These are phyloP conservation scores for Pseudozyma tsukubaensis DNA, from an alignment of 1,284 basidiomycete genomes.

Conservation along the genomic window DNA sequence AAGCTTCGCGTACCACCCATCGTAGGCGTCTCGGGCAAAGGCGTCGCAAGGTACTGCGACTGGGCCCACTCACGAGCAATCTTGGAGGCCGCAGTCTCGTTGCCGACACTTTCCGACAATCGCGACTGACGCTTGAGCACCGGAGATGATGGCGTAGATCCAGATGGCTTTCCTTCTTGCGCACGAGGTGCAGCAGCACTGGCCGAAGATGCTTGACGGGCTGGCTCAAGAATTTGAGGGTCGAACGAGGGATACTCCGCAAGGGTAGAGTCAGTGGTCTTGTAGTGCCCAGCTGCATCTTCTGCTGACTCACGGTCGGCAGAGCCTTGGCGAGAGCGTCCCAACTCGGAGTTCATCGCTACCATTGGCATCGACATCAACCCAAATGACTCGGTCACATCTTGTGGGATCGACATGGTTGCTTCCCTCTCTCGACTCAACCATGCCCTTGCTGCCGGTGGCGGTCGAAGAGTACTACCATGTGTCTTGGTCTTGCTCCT, in stretches of 20 bases:
- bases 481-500: neutral
- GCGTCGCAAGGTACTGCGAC: constrained; percentile 24
- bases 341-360: neutral
- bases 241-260: constrained; percentile 33
- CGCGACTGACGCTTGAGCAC: constrained; percentile 20
- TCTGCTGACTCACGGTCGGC: constrained; percentile 6
- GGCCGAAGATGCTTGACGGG: neutral
- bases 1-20: neutral
- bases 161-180: neutral
- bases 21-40: constrained; percentile 18
- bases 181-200: constrained; percentile 1
- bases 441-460: constrained; percentile 1
- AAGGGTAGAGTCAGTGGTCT: constrained; percentile 15
- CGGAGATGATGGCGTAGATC: constrained; percentile 3
- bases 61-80: constrained; percentile 47
- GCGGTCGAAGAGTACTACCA: constrained; percentile 1
- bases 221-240: constrained; percentile 8
- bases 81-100: constrained; percentile 33
- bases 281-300: constrained; percentile 1
- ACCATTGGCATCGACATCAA: constrained; percentile 23
- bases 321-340: constrained; percentile 6
- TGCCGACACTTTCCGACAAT: constrained; percentile 3
- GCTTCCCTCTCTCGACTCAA: constrained; percentile 30
- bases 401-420: constrained; percentile 40
- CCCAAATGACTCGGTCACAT: constrained; percentile 44